These are phyloP conservation scores for Dactylorhiza incarnata DNA, from an alignment of 106 monocot genomes.

Conservation along the genomic window DNA sequence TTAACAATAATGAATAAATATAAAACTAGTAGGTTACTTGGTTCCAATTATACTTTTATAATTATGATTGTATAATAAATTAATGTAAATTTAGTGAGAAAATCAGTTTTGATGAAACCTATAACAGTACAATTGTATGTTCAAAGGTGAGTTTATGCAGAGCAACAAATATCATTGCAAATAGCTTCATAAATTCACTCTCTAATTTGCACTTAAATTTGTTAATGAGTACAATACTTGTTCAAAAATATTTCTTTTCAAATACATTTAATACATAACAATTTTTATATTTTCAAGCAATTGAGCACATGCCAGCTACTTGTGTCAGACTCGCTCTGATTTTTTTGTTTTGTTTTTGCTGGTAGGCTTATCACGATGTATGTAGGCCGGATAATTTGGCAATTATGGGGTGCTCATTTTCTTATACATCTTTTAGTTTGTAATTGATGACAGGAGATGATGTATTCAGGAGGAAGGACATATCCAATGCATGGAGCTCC, in stretches of 20 bases:
- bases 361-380: not conserved
- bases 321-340: not conserved
- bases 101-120: not conserved
- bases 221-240: not conserved
- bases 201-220: not conserved
- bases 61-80: not conserved
- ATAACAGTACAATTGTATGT: not conserved
- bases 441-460: not conserved
- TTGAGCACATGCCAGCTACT: not conserved
- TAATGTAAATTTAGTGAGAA: not conserved
- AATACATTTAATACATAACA: not conserved
- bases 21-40: not conserved
- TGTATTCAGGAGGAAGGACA: not conserved
- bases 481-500: not conserved
- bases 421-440: not conserved
- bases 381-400: not conserved
- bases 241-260: not conserved
- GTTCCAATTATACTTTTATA: not conserved
- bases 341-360: not conserved
- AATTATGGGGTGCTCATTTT: not conserved
- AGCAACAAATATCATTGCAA: not conserved
- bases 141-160: not conserved
- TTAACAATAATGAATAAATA: not conserved
- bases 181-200: not conserved
- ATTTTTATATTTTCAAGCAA: slow-evolving; percentile 2